These are phyloP conservation scores for Boechera retrofracta DNA, from an alignment of 345 rosid genomes.

Conservation along the genomic window DNA sequence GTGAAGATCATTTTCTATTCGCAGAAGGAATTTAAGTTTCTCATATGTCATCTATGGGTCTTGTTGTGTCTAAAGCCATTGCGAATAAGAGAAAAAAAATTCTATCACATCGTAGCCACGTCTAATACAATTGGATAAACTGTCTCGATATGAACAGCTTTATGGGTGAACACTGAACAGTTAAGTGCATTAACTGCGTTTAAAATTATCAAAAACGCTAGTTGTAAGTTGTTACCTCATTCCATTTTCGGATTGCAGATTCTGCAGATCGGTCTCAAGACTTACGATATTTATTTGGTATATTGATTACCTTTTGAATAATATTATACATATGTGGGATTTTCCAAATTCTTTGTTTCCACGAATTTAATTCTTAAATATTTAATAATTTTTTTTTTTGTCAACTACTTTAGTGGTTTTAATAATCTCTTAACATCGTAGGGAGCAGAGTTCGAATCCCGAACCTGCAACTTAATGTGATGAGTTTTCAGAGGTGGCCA, in stretches of 20 bases:
- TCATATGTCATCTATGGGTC: too few relatives aligned
- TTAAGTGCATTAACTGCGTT: not conserved
- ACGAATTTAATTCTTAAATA: constrained; percentile 4
- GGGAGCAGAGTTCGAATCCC: too few relatives aligned
- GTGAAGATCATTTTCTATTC: too few relatives aligned
- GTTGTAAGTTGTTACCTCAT: not conserved
- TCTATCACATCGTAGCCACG: not conserved
- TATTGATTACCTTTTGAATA: constrained; percentile 11
- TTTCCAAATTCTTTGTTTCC: constrained; percentile 13
- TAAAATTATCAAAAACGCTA: not conserved
- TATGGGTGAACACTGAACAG: not conserved
- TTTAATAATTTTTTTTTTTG: not conserved
- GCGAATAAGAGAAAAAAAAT: too few relatives aligned
- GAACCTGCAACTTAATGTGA: too few relatives aligned
- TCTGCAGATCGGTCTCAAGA: constrained; percentile 8
- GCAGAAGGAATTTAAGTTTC: too few relatives aligned
- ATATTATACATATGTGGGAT: not conserved
- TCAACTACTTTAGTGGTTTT: too few relatives aligned
- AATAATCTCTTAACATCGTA: too few relatives aligned
- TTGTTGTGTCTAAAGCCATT: too few relatives aligned
- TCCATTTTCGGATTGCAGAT: constrained; percentile 10
- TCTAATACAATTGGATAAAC: not conserved
- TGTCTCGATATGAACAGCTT: too few relatives aligned
- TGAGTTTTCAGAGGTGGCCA: too few relatives aligned
- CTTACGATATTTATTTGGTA: not conserved